Conservation (phyloP, 164 flowering plant genomes). For the Liquidambar formosana region DNA sequence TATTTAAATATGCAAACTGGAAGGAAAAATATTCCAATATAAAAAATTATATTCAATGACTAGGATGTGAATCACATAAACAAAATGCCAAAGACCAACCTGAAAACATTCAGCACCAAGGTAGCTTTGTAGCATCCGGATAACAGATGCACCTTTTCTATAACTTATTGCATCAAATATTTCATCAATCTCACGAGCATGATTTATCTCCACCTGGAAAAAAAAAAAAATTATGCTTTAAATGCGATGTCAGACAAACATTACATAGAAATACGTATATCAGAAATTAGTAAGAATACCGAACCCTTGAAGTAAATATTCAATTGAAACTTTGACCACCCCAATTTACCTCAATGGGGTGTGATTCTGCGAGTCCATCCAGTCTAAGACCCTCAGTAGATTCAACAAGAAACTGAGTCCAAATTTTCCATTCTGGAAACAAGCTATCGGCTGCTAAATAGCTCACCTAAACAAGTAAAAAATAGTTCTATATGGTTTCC, state of each 20-base stretch:
- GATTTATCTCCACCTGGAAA: slow-evolving; percentile 34
- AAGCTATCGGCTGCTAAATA: slow-evolving; percentile 21
- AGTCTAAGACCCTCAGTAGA: slow-evolving; percentile 27
- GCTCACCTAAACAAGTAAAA: slow-evolving; percentile 7
- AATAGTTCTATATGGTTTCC: slow-evolving; percentile 1
- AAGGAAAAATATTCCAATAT: neutral
- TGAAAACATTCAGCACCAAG: slow-evolving; percentile 29
- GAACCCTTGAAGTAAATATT: neutral
- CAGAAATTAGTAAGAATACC: neutral
- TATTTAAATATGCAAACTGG: neutral
- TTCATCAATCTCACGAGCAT: slow-evolving; percentile 30
- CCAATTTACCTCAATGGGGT: slow-evolving; percentile 33
- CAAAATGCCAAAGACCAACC: slow-evolving; percentile 10
- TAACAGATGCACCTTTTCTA: slow-evolving; percentile 36
- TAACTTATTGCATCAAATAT: slow-evolving; percentile 36
- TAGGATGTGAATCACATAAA: neutral
- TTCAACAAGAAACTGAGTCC: slow-evolving; percentile 26
- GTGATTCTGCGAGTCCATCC: slow-evolving; percentile 42
- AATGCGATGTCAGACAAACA: neutral
- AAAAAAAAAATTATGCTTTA: neutral
- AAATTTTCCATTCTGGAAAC: slow-evolving; percentile 32
- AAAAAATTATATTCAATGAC: neutral
- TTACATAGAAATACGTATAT: neutral
- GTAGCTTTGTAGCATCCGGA: slow-evolving; percentile 35
- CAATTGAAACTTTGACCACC: neutral